Base-by-base conservation (phyloP, 139 green algal species). In the Chlorella ohadii region DNA sequence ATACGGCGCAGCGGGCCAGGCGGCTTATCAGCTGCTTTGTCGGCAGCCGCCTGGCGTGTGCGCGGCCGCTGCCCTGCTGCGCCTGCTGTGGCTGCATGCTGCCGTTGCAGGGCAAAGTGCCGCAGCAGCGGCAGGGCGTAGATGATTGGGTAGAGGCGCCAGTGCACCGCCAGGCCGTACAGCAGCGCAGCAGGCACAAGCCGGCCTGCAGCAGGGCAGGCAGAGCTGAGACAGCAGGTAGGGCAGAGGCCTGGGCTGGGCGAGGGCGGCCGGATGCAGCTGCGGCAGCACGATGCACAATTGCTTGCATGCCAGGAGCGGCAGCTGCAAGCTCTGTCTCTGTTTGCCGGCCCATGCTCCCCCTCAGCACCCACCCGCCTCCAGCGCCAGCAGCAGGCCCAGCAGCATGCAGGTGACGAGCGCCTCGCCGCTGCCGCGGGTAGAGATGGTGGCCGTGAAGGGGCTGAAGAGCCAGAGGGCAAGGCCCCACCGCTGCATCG, bases 381-480 rank as follows among this genome's bases (percentile, higher is more conserved):
- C 20, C 61, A 96, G 82, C 38, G 89, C 23, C 41, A 85, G 56
- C 79, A 98, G 88, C 72, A 95, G 57, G 27, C 61, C 64, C 74
- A 99, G 88, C 78, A 98, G 86, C 88, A 96, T 82, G n/a, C 93
- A 78, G 3, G 88, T 82, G 27, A 94, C 92, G 19, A 99, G 70
- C n/a, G 93, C 87, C 67, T 99, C 97, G 68, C 93, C 96, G 79
- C 86, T 97, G 61, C 97, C 97, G 1, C 97, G 79, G 0, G 96
- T 99, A 36, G 95, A 98, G 75, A 99, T 98, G 28, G 95, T 92
- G 78, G 90, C 85, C 12, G 95, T 98, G 85, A 96, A 98, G 13
- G 97, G 97, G 89, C 98, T 99, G 90, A 95, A 98, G 31, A 99
- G 92, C 97, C 96, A 99, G 2, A 90, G 75, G 6, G 89, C 82